These are phyloP conservation scores for Parmales sp. DNA, from an alignment of 108 stramenopile genomes.

Conservation along the genomic window DNA sequence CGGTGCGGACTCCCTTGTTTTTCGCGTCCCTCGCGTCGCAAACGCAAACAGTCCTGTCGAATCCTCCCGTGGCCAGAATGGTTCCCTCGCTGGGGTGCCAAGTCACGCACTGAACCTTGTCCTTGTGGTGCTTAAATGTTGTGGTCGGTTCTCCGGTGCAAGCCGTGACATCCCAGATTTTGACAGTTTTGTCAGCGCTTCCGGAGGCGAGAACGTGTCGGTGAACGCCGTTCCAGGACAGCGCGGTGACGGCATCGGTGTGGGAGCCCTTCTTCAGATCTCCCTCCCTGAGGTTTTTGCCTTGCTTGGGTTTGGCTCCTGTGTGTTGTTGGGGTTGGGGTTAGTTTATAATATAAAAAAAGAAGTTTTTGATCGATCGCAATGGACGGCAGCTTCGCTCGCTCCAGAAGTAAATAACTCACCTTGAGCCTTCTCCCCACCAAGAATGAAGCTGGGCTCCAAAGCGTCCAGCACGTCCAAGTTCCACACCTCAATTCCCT, in stretches of 20 bases:
- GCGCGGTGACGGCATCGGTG: constrained; percentile 90
- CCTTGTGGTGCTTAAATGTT: constrained; percentile 85
- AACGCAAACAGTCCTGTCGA: constrained; percentile 72
- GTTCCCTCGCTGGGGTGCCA: constrained; percentile 90
- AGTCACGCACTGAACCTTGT: constrained; percentile 86
- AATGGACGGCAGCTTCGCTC: neutral
- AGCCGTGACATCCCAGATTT: constrained; percentile 82
- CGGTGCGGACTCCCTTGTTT: constrained; percentile 17
- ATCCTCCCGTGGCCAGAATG: constrained; percentile 79
- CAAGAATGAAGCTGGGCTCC: constrained; percentile 82
- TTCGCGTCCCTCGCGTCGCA: constrained; percentile 63
- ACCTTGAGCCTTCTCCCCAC: constrained; percentile 86
- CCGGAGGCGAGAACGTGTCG: constrained; percentile 89
- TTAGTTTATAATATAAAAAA: too few species aligned
- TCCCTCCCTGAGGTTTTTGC: constrained; percentile 51
- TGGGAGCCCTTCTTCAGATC: constrained; percentile 67
- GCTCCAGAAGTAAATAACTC: neutral
- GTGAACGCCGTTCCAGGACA: constrained; percentile 91
- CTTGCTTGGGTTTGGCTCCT: neutral
- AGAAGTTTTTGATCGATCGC: too few species aligned
- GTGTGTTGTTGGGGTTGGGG: constrained; percentile 3
- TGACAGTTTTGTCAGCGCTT: constrained; percentile 92
- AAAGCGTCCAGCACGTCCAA: constrained; percentile 93
- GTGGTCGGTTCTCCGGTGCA: constrained; percentile 41
- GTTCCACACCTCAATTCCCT: constrained; percentile 99